Conservation (phyloP, 192 early-diverging fungal species). For the Pilobolus umbonatus region DNA sequence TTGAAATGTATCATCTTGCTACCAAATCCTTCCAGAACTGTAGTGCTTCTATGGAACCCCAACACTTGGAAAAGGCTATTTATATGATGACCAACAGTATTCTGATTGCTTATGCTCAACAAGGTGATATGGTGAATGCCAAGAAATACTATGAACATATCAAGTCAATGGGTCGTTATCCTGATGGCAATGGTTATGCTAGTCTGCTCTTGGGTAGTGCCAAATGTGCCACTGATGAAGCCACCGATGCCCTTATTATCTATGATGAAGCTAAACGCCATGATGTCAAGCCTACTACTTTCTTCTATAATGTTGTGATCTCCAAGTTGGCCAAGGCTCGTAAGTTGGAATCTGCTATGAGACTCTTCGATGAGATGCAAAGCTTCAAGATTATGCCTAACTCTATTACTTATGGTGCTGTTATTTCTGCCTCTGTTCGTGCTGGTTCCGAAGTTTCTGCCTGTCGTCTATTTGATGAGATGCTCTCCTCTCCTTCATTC, state of each 20-base stretch:
- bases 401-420: conserved; percentile 50
- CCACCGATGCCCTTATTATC: conserved; percentile 45
- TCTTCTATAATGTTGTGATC: conserved; percentile 58
- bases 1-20: conserved; percentile 16
- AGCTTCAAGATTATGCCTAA: conserved; percentile 42
- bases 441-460: conserved; percentile 50
- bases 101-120: conserved; percentile 43
- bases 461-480: conserved; percentile 40
- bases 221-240: conserved; percentile 47
- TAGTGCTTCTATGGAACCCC: not conserved
- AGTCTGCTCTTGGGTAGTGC: conserved; percentile 45
- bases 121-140: conserved; percentile 43
- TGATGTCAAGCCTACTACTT: conserved; percentile 48
- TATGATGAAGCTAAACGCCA: conserved; percentile 51
- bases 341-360: conserved; percentile 45
- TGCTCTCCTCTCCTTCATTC: conserved; percentile 39
- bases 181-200: conserved; percentile 51
- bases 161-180: conserved; percentile 35
- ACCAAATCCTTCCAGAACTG: not conserved
- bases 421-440: conserved; percentile 52
- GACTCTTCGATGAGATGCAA: conserved; percentile 55
- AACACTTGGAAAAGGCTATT: conserved; percentile 26
- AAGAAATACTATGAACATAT: conserved; percentile 52
- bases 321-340: conserved; percentile 56
- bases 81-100: conserved; percentile 41